Evolutionary conservation across 2,329 filamentous ascomycete genomes (phyloP), one percentile per base, ranked within the genome.

Genomic region (Berkeleyomyces basicola): DNA sequence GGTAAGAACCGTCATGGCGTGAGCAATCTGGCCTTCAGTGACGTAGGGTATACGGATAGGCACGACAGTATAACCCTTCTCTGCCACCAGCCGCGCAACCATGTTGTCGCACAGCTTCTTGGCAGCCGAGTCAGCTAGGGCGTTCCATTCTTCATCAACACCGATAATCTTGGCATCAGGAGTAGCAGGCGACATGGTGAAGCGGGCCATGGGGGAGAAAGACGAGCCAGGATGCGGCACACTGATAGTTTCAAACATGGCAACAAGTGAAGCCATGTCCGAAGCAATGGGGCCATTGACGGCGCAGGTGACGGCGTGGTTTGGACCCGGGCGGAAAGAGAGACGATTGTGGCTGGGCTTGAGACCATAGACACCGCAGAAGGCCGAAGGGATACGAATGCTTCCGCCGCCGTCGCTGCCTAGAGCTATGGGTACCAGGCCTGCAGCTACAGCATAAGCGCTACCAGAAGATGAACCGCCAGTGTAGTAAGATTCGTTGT

Each of bases 391-490:
- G 42, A 91, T 84, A 1, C 88, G 82, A 66, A 91, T 85, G 59
- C 82, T 87, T 63, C 87, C 87, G 40, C 87, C 87, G 14, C 85
- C 86, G 69, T 90, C 87, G 46, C 81, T 83, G 14, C 87, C 88
- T 10, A 90, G 77, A 0, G 85, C 84, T 63, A 88, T 80, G 0
- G 88, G 87, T 0, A 89, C 77, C 1, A 91, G 76, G 0, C 88
- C 87, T 4, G 83, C 74, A 1, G 79, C 77, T n/a, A 90, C 83
- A 9, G 82, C 83, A 68, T 88, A 90, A 0, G 78, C 87, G 4
- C 83, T 83, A 1, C 88, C 88, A 2, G 86, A 87, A 0, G 87
- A 90, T 4, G 84, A 88, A 11, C 88, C 88, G 58, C 88, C 88
- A 2, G 83, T 83, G 71, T 93, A 93, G 74, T 89, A 92, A 2